Evolutionary conservation across 2,329 filamentous ascomycete species (phyloP).

Genomic region (Penicillium verrucosum): DNA sequence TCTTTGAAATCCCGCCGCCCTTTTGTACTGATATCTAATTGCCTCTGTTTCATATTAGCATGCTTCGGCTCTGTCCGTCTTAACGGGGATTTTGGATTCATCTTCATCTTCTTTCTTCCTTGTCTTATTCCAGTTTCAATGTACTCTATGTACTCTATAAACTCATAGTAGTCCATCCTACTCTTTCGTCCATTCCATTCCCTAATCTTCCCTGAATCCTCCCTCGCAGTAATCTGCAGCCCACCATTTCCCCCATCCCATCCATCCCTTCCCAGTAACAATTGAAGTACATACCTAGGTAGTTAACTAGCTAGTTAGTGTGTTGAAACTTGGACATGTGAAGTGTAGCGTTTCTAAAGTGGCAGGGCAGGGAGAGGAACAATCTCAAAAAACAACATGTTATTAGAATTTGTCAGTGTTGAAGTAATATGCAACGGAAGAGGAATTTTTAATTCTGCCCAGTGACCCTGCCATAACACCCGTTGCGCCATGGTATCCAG

Average conservation of each 20-base stretch:
- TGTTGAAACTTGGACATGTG: too few species aligned
- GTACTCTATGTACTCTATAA: neutral
- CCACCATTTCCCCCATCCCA: too few species aligned
- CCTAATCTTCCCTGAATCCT: neutral
- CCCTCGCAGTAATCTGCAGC: too few species aligned
- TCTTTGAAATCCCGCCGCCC: conserved; percentile 7
- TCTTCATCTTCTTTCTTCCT: neutral
- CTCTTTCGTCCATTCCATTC: neutral
- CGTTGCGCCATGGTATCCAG: neutral
- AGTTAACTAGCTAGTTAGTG: too few species aligned
- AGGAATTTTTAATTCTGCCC: neutral
- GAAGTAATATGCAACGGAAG: neutral
- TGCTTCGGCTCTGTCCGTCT: conserved; percentile 23
- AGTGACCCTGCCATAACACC: neutral
- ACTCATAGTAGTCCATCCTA: neutral
- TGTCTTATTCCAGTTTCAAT: neutral
- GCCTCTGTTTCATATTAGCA: conserved; percentile 27
- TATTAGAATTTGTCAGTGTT: neutral
- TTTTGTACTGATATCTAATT: conserved; percentile 30
- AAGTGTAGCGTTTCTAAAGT: too few species aligned
- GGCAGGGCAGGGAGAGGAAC: neutral
- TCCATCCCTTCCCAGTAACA: too few species aligned
- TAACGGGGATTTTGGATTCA: conserved; percentile 23
- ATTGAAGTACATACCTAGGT: too few species aligned
- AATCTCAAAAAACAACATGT: neutral